A percentile compares a stretch with the other conserved stretches of the same genome.
Conservation (phyloP, 768 basidiomycete genomes). For the Mrakia hoshinonis region DNA sequence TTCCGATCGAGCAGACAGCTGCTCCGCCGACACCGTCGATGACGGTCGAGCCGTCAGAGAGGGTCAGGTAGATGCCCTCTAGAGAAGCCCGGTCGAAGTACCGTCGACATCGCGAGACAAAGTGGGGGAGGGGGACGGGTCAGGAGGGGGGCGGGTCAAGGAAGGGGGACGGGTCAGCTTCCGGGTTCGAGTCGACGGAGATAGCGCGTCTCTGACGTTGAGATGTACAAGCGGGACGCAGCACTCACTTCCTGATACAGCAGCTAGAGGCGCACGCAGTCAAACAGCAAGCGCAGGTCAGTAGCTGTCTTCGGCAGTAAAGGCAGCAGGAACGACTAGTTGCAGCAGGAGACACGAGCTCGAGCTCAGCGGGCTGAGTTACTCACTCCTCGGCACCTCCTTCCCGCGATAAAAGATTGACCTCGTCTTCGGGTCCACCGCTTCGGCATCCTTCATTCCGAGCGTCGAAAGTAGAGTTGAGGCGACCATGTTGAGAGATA, state of each 20-base stretch:
- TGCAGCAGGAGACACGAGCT: too few relatives aligned
- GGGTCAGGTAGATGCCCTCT: conserved; percentile 54
- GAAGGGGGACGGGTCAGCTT: too few relatives aligned
- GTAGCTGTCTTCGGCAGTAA: too few relatives aligned
- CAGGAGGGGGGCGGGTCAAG: too few relatives aligned
- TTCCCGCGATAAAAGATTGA: neutral
- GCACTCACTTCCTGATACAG: too few relatives aligned
- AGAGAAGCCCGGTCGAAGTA: conserved; percentile 57
- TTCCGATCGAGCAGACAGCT: conserved; percentile 71
- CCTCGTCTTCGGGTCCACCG: neutral
- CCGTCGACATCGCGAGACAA: neutral
- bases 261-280: too few relatives aligned
- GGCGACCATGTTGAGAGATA: neutral
- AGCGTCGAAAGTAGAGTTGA: conserved; percentile 6
- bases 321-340: too few relatives aligned
- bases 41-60: conserved; percentile 59
- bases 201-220: too few relatives aligned
- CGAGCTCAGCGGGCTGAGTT: neutral
- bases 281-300: too few relatives aligned
- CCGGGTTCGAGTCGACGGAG: too few relatives aligned
- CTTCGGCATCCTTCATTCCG: neutral
- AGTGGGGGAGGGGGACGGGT: neutral
- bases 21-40: conserved; percentile 80
- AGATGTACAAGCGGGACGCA: too few relatives aligned
- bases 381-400: neutral